Percentiles rank a stretch among this genome's conserved stretches.
phyloP scores from a whole-genome alignment of 1,284 basidiomycete genomes.

The Pascua sp. region DNA sequence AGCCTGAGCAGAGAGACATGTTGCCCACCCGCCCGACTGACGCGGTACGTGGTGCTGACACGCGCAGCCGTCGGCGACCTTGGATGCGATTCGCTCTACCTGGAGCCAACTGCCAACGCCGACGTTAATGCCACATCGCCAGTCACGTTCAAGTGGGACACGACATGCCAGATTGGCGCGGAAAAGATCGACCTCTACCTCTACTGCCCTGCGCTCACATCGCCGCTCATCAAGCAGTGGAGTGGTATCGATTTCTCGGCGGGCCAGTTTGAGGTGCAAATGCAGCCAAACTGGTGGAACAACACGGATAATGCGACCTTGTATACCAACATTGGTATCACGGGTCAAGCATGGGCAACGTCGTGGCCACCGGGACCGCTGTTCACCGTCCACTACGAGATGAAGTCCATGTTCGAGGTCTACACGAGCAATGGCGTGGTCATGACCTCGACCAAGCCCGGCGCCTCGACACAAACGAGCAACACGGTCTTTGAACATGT shows the following conservation, averaged over 20 bases:
- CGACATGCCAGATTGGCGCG: constrained; percentile 54
- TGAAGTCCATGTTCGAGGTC: constrained; percentile 40
- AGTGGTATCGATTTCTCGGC: constrained; percentile 57
- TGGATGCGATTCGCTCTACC: constrained; percentile 46
- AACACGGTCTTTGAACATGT: constrained; percentile 47
- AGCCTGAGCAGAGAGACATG: too few species aligned
- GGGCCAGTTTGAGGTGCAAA: constrained; percentile 56
- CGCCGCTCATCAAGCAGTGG: constrained; percentile 63
- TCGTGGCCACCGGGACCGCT: constrained; percentile 63
- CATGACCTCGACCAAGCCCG: constrained; percentile 29
- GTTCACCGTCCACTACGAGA: constrained; percentile 54
- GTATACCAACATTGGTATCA: constrained; percentile 64
- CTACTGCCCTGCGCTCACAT: constrained; percentile 55
- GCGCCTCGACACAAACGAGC: constrained; percentile 47
- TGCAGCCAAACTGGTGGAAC: constrained; percentile 78
- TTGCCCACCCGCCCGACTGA: too few species aligned
- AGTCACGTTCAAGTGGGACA: constrained; percentile 70
- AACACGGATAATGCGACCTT: constrained; percentile 57
- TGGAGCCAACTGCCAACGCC: constrained; percentile 53
- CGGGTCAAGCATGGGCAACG: constrained; percentile 58
- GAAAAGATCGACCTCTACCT: constrained; percentile 68
- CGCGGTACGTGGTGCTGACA: too few species aligned
- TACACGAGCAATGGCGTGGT: constrained; percentile 31
- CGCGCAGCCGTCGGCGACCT: too few species aligned
- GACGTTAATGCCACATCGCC: constrained; percentile 57